phyloP scores from a whole-genome alignment of 2,329 filamentous ascomycete species.

The Endoconidiophora laricicola region DNA sequence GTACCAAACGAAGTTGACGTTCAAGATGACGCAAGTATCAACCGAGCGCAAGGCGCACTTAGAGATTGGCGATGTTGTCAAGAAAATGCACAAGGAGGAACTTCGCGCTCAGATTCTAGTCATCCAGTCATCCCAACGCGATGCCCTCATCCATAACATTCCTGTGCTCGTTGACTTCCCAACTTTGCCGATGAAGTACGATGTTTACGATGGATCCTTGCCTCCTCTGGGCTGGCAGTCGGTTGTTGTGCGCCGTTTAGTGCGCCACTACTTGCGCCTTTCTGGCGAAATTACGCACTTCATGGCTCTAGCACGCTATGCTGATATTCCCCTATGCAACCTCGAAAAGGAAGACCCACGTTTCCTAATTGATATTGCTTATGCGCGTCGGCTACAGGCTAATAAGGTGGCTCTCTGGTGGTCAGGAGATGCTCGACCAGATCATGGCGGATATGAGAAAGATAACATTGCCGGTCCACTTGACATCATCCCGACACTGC shows the following conservation, averaged over 20 bases:
- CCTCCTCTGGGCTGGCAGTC: conserved; percentile 89
- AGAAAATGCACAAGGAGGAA: conserved; percentile 80
- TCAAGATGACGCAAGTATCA: conserved; percentile 75
- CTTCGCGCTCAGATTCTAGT: conserved; percentile 66
- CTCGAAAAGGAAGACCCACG: conserved; percentile 85
- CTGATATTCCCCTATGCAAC: conserved; percentile 89
- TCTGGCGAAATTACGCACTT: conserved; percentile 84
- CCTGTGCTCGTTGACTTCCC: conserved; percentile 73
- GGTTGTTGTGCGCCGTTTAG: conserved; percentile 69
- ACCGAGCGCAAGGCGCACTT: conserved; percentile 79
- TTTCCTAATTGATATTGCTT: conserved; percentile 90
- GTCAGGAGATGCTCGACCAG: conserved; percentile 71
- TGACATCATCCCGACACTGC: conserved; percentile 80
- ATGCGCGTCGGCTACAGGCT: conserved; percentile 73
- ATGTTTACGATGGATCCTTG: conserved; percentile 69
- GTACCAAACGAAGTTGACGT: conserved; percentile 73
- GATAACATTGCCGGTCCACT: conserved; percentile 74
- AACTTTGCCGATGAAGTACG: conserved; percentile 62
- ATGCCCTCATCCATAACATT: conserved; percentile 68
- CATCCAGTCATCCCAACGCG: conserved; percentile 75
- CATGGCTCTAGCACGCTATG: conserved; percentile 74
- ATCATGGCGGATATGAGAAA: conserved; percentile 89
- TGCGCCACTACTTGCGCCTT: conserved; percentile 83
- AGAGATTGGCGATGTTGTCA: conserved; percentile 73
- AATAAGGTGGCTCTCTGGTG: conserved; percentile 96